Evolutionary conservation across 495 filamentous ascomycete species (phyloP).

Genomic region (Halenospora varia): DNA sequence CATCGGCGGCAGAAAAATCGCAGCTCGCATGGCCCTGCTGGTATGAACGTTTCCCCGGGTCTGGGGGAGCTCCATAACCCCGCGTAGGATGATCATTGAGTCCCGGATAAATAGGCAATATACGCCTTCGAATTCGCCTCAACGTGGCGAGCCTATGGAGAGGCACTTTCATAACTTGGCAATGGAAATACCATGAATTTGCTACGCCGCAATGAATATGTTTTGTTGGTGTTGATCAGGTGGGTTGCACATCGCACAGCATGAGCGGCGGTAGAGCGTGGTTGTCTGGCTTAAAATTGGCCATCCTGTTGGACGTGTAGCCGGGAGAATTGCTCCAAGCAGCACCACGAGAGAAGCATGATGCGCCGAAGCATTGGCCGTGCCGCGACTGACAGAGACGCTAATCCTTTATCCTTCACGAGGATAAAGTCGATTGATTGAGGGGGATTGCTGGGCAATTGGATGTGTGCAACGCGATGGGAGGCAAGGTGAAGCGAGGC

Average conservation of each 20-base stretch:
- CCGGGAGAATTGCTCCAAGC: neutral
- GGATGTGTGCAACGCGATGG: neutral
- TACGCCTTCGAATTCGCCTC: too few relatives aligned
- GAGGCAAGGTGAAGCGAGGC: neutral
- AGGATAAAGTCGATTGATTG: neutral
- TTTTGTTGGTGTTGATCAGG: neutral
- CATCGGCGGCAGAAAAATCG: too few relatives aligned
- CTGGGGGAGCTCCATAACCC: too few relatives aligned
- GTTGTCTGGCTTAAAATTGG: neutral
- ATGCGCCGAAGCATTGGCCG: too few relatives aligned
- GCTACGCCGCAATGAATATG: too few relatives aligned
- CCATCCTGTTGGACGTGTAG: neutral
- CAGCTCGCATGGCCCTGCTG: too few relatives aligned
- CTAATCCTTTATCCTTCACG: neutral
- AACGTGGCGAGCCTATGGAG: too few relatives aligned
- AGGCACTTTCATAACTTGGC: neutral
- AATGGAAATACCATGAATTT: neutral
- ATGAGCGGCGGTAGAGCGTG: neutral
- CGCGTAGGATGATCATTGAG: too few relatives aligned
- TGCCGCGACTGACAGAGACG: too few relatives aligned
- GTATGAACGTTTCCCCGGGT: too few relatives aligned
- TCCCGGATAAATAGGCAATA: too few relatives aligned
- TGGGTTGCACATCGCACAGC: neutral
- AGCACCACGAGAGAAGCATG: too few relatives aligned
- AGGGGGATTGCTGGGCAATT: neutral